These are phyloP conservation scores for Penicillium cinerascens DNA, from an alignment of 495 filamentous ascomycete species.

Conservation along the genomic window DNA sequence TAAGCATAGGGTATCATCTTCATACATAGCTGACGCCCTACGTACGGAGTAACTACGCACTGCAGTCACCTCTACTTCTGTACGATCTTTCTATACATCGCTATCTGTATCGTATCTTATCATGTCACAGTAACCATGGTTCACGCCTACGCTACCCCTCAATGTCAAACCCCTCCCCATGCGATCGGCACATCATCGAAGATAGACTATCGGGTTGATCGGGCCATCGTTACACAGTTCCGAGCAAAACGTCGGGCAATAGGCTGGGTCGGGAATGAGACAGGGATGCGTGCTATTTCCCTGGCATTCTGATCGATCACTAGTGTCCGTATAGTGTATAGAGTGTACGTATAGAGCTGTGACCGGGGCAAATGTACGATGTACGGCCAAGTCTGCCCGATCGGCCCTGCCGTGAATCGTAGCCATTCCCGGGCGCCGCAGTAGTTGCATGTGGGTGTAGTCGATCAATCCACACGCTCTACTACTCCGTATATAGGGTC, in stretches of 20 bases:
- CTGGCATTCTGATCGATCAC: constrained; percentile 1
- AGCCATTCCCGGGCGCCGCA: constrained; percentile 9
- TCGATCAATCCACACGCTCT: constrained; percentile 14
- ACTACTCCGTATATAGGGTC: not conserved
- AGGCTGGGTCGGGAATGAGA: constrained; percentile 20
- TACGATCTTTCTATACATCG: not conserved
- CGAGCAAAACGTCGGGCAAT: constrained; percentile 8
- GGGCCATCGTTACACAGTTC: constrained; percentile 16
- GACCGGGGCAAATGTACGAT: not conserved
- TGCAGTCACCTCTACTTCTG: not conserved
- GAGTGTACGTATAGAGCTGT: not conserved
- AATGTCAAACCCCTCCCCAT: constrained; percentile 12
- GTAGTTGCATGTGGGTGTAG: constrained; percentile 11
- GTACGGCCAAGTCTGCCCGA: constrained; percentile 3
- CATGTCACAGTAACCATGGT: constrained; percentile 17
- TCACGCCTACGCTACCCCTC: constrained; percentile 18
- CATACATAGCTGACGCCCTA: not conserved
- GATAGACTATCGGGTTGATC: constrained; percentile 9
- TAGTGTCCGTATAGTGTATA: not conserved
- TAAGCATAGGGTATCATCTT: not conserved
- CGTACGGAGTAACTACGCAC: not conserved
- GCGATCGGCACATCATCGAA: constrained; percentile 16
- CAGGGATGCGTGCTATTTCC: constrained; percentile 12
- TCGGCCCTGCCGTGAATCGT: constrained; percentile 11
- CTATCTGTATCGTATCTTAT: not conserved